These are phyloP conservation scores for Magnusiomyces paraingens DNA, from an alignment of 1,139 yeast genomes.

Conservation along the genomic window DNA sequence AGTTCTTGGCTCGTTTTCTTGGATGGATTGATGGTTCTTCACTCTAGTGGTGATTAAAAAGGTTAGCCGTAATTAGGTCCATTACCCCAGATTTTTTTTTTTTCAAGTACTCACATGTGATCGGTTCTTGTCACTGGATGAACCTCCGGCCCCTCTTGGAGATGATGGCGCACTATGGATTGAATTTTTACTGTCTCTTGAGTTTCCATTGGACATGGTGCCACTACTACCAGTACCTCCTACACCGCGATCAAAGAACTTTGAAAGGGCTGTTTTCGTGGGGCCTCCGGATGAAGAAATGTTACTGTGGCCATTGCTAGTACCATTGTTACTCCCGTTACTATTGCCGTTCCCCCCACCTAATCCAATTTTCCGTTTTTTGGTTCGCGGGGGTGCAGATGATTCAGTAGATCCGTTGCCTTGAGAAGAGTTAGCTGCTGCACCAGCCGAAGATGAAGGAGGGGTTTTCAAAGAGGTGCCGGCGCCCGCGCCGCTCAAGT, in stretches of 20 bases:
- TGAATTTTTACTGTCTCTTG: too few species aligned
- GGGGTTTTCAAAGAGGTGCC: background rate
- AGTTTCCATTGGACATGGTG: too few species aligned
- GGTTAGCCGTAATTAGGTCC: background rate
- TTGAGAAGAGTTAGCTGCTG: too few species aligned
- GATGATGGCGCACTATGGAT: too few species aligned
- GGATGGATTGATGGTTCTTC: background rate
- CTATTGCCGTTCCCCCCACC: too few species aligned
- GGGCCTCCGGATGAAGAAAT: slow-evolving; percentile 13
- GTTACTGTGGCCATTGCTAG: too few species aligned
- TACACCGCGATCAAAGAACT: slow-evolving; percentile 23
- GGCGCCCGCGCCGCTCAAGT: slow-evolving; percentile 8
- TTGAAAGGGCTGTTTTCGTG: slow-evolving; percentile 26
- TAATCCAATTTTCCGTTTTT: slow-evolving; percentile 2
- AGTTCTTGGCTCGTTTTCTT: too few species aligned
- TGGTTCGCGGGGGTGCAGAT: too few species aligned
- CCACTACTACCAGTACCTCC: slow-evolving; percentile 24
- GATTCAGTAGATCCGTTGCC: too few species aligned
- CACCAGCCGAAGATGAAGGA: background rate
- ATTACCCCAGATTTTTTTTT: background rate
- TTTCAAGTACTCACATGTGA: background rate
- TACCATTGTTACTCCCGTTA: too few species aligned
- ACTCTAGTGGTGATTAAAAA: background rate
- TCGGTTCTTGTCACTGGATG: too few species aligned
- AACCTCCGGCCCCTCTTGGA: too few species aligned